Evolutionary conservation across 2,329 filamentous ascomycete genomes (phyloP), one percentile per base, ranked within the genome.

Genomic region (Teratosphaeria viscida): DNA sequence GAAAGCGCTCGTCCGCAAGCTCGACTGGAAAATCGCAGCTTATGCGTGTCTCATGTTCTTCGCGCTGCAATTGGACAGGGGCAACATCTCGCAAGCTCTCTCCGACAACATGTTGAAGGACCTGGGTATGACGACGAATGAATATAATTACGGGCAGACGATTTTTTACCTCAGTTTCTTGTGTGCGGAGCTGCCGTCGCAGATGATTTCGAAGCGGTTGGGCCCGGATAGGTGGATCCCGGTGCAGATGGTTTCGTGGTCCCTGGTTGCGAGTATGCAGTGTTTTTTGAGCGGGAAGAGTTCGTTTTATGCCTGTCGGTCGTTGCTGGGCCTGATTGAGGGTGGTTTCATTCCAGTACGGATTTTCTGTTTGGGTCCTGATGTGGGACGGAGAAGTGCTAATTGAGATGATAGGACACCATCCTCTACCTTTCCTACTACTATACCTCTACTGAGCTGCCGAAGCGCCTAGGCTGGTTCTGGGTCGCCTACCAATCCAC

Each of bases 151-250:
- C 58, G 67, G 66, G 19, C 58, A 76, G 57, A 76, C 74, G 0
- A 76, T 88, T 10, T 95, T 95, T 77, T 92, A 89, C 74, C 81
- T 83, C 27, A 90, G 89, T 73, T 95, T 95, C 76, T 89, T 95
- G 14, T 65, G 70, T 54, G 72, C 73, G 3, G 73, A 74, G 56
- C 57, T 74, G 34, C 73, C 73, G 29, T 57, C 52, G 16, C 76
- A 79, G 59, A 70, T 79, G 6, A 72, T 79, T 12, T 76, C 73
- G 53, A 79, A 79, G 62, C 73, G 74, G 56, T 65, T 76, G 11
- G 76, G 77, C 0, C 75, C 77, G 4, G 73, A 77, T 55, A 72
- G 74, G 6, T 78, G 76, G 70, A 74, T 79, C 2, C 65, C 68
- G 1, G 63, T 68, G 12, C 69, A 70, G 49, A 70, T 70, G 74